Base-by-base conservation (phyloP, 768 basidiomycete genomes). In the Daedaleopsis sinensis region DNA sequence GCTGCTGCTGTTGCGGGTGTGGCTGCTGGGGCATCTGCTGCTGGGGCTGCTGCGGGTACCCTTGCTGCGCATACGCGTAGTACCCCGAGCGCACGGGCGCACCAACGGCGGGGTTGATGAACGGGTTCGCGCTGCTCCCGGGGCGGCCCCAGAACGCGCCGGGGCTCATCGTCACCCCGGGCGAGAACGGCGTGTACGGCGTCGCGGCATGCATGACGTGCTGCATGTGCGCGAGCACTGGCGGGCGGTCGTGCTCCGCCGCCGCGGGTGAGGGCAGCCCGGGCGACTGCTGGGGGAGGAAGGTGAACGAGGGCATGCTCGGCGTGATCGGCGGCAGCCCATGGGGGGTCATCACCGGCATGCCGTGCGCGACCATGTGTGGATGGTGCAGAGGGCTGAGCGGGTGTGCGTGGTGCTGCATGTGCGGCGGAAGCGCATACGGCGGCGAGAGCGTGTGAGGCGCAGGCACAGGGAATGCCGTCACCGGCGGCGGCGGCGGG, bases 291-390 rank as follows among this genome's bases (percentile, higher is more conserved):
- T 84, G 84, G 18, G 84, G 81, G 39, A 89, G 79, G 74, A 97
- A 96, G 13, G 87, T 88, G 76, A 97, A 98, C 6, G 93, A 87
- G 1, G 96, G 96, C 96, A 98, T 98, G 62, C 90, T 91, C 0
- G 96, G 95, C n/a, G 96, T 97, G 69, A 97, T 94, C 1, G 93
- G 90, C 15, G 92, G 91, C n/a, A 94, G 77, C 0, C 91, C 90
- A 64, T 88, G 84, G n/a, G 89, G 89, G 11, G 90, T 92, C 63
- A 88, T 79, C 58, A 62, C 70, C 65, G 64, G 70, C 49, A 64
- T 76, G 67, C 39, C 21, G 13, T n/a, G 60, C 66, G 61, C 63
- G 63, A 59, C 49, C 55, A 63, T 57, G 68, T 74, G 62, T 68
- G 77, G 67, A 54, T 76, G 76, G 65, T 84, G 78, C 52, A 83